A percentile compares a stretch with the other conserved stretches of the same genome.
Evolutionary conservation across 202 grass and related monocot genomes (phyloP).

Genomic region (Zoysia matrella): DNA sequence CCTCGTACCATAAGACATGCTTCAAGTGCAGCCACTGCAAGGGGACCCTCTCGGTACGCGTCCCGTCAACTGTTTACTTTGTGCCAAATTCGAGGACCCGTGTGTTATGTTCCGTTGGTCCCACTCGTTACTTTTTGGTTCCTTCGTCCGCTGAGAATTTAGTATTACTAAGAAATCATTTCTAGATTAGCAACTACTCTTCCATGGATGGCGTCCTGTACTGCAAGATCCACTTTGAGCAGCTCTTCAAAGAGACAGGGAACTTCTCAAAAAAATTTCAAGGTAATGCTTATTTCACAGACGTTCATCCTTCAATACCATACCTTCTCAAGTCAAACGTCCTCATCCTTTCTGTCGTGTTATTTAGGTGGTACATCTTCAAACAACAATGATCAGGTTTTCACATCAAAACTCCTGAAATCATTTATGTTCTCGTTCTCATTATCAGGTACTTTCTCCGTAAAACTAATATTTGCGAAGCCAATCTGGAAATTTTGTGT

Average conservation of each 20-base stretch:
- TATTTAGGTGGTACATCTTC: constrained; percentile 62
- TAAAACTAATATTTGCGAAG: not conserved
- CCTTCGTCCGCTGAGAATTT: too few relatives aligned
- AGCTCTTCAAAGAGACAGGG: constrained; percentile 96
- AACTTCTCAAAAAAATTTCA: constrained; percentile 83
- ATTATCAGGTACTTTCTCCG: not conserved
- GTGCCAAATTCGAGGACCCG: not conserved
- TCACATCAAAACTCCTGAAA: not conserved
- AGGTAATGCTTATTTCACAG: constrained; percentile 45
- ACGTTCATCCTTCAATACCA: constrained; percentile 16
- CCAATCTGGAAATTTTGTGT: not conserved
- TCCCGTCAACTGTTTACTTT: too few relatives aligned
- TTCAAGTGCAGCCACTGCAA: constrained; percentile 76
- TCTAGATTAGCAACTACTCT: constrained; percentile 68
- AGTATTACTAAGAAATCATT: too few relatives aligned
- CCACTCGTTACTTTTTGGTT: too few relatives aligned
- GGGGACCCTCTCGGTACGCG: constrained; percentile 47
- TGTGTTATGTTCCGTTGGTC: not conserved
- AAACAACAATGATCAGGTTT: constrained; percentile 59
- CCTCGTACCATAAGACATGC: constrained; percentile 92
- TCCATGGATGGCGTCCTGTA: constrained; percentile 99
- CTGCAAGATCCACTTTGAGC: constrained; percentile 94
- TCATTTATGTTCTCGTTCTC: not conserved
- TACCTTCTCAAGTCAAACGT: not conserved
- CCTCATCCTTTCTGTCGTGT: constrained; percentile 17